phyloP scores from a whole-genome alignment of 2,329 filamentous ascomycete genomes.

The Chaetomium olivaceum region DNA sequence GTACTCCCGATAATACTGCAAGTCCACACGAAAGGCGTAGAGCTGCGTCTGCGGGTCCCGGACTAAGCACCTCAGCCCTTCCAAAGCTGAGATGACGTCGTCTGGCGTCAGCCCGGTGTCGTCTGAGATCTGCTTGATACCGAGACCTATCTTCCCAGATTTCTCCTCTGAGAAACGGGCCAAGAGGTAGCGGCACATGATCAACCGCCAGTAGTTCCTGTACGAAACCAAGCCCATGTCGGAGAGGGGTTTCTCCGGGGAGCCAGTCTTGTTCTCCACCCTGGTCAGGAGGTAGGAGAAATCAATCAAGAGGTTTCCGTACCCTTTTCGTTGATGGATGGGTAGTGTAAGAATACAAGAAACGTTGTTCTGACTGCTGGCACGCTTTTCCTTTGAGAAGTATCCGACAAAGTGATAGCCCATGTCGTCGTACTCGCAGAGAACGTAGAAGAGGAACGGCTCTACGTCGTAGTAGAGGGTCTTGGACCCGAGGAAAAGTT shows the following conservation, averaged over 20 bases:
- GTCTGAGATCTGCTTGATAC: conserved; percentile 72
- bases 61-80: conserved; percentile 85
- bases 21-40: conserved; percentile 87
- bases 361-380: conserved; percentile 93
- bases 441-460: conserved; percentile 94
- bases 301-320: conserved; percentile 94
- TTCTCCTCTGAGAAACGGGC: conserved; percentile 49
- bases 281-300: conserved; percentile 96
- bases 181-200: conserved; percentile 82
- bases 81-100: conserved; percentile 90
- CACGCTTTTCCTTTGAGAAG: conserved; percentile 97
- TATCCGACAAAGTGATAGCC: conserved; percentile 99
- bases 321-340: conserved; percentile 95
- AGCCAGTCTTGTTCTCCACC: conserved; percentile 90
- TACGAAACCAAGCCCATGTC: conserved; percentile 98
- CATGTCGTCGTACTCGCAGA: conserved; percentile 87
- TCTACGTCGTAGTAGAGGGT: conserved; percentile 98
- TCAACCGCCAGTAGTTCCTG: conserved; percentile 91
- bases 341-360: conserved; percentile 95
- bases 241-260: conserved; percentile 93
- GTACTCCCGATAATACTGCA: conserved; percentile 82
- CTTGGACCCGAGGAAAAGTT: conserved; percentile 97
- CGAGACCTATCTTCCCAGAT: conserved; percentile 51
- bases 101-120: conserved; percentile 94
- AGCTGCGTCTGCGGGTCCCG: conserved; percentile 83